Conservation (phyloP, 768 basidiomycete genomes). For the Amanita rimosa region DNA sequence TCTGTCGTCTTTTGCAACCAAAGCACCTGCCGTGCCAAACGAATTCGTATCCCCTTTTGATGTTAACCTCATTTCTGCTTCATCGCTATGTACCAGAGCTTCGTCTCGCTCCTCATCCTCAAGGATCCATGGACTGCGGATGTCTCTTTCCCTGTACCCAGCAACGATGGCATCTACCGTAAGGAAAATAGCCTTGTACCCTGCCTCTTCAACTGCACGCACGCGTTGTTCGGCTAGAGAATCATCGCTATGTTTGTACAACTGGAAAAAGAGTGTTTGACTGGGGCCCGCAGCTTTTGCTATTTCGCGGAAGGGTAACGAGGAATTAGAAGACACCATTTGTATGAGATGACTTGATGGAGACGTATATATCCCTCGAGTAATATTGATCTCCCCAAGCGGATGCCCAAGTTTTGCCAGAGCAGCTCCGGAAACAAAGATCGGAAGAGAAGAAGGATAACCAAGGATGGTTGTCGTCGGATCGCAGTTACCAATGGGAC, state of each 20-base stretch:
- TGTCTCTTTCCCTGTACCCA: constrained; percentile 72
- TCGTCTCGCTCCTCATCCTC: constrained; percentile 43
- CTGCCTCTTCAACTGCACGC: constrained; percentile 55
- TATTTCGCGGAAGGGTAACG: constrained; percentile 53
- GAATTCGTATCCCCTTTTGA: constrained; percentile 24
- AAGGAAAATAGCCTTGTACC: constrained; percentile 83
- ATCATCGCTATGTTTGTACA: constrained; percentile 76
- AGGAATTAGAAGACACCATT: constrained; percentile 76
- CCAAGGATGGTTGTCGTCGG: constrained; percentile 69
- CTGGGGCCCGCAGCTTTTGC: constrained; percentile 40
- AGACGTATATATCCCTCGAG: constrained; percentile 37
- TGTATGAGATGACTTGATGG: constrained; percentile 64
- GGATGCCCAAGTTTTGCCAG: constrained; percentile 85
- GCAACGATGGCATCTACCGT: constrained; percentile 86
- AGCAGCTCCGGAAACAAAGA: constrained; percentile 79
- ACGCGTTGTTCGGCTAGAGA: constrained; percentile 57
- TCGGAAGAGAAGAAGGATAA: constrained; percentile 57
- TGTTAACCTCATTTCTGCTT: constrained; percentile 15
- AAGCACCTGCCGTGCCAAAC: constrained; percentile 56
- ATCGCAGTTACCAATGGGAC: constrained; percentile 48
- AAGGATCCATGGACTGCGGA: constrained; percentile 43
- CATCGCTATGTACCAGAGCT: constrained; percentile 20
- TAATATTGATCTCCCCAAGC: constrained; percentile 74
- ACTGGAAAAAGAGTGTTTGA: constrained; percentile 69
- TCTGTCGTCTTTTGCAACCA: constrained; percentile 55